These are phyloP conservation scores for Fagus crenata DNA, from an alignment of 306 rosid genomes.

Conservation along the genomic window DNA sequence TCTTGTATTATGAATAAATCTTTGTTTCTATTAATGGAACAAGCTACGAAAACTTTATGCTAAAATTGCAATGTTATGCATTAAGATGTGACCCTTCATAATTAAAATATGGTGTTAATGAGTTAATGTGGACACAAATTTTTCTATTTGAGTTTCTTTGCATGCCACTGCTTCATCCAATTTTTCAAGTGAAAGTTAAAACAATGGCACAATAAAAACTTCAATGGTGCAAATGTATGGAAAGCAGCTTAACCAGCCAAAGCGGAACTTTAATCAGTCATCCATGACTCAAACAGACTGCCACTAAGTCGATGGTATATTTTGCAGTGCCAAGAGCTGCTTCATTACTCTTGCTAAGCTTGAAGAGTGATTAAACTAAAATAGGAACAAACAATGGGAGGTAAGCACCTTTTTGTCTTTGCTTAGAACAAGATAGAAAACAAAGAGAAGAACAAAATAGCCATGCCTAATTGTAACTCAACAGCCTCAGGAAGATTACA, in stretches of 20 bases:
- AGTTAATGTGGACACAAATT: background rate
- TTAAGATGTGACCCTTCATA: background rate
- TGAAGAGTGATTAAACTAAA: too few relatives aligned
- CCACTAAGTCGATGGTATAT: too few relatives aligned
- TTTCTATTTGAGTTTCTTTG: background rate
- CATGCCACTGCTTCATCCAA: background rate
- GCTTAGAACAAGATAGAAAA: too few relatives aligned
- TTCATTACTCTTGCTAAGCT: too few relatives aligned
- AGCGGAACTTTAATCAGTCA: background rate
- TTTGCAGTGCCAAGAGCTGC: too few relatives aligned
- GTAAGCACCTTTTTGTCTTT: too few relatives aligned
- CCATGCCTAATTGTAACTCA: too few relatives aligned
- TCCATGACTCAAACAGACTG: too few relatives aligned
- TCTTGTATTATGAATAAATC: conserved; percentile 16
- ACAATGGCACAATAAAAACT: background rate
- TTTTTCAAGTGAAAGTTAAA: background rate
- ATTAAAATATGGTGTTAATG: background rate
- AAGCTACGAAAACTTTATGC: background rate
- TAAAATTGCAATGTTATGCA: background rate
- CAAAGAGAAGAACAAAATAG: too few relatives aligned
- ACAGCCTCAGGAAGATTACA: too few relatives aligned
- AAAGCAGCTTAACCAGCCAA: background rate
- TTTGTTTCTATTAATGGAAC: background rate
- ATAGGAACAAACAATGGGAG: too few relatives aligned
- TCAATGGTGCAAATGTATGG: background rate